A percentile compares a stretch with the other conserved stretches of the same genome.
phyloP scores from a whole-genome alignment of 345 rosid genomes.

The Triadica sebifera region DNA sequence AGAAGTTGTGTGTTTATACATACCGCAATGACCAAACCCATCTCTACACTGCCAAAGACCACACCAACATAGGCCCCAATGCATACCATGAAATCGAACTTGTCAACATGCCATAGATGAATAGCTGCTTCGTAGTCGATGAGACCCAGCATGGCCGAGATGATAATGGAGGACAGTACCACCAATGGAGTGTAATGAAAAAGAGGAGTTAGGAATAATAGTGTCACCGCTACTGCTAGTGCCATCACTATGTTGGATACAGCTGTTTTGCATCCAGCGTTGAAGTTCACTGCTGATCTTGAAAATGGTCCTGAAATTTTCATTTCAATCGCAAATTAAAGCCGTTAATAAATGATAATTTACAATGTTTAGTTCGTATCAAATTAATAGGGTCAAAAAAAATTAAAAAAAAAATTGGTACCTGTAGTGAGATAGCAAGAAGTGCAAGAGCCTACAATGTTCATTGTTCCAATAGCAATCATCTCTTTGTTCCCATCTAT shows the following conservation, averaged over 20 bases:
- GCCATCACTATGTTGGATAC: conserved; percentile 96
- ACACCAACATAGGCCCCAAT: conserved; percentile 79
- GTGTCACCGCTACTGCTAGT: conserved; percentile 71
- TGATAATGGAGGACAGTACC: conserved; percentile 80
- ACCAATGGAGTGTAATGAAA: conserved; percentile 92
- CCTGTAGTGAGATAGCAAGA: conserved; percentile 85
- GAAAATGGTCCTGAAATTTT: conserved; percentile 99
- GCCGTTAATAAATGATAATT: too few relatives aligned
- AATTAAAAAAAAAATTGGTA: too few relatives aligned
- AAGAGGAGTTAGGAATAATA: conserved; percentile 77
- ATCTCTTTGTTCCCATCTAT: conserved; percentile 96
- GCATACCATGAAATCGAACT: conserved; percentile 80
- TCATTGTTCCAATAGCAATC: conserved; percentile 94
- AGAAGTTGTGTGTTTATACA: too few relatives aligned
- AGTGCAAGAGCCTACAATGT: conserved; percentile 85
- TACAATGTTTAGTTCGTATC: too few relatives aligned
- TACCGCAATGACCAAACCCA: conserved; percentile 73
- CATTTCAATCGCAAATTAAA: too few relatives aligned
- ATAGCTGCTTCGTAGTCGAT: conserved; percentile 79
- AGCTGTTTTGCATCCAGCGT: conserved; percentile 87
- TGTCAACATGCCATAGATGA: conserved; percentile 83
- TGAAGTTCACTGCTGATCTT: conserved; percentile 85
- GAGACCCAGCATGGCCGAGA: conserved; percentile 86
- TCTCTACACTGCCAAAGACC: conserved; percentile 77
- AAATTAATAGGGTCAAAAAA: too few relatives aligned